These are phyloP conservation scores for Amphichorda felina DNA, from an alignment of 2,329 filamentous ascomycete genomes.

Conservation along the genomic window DNA sequence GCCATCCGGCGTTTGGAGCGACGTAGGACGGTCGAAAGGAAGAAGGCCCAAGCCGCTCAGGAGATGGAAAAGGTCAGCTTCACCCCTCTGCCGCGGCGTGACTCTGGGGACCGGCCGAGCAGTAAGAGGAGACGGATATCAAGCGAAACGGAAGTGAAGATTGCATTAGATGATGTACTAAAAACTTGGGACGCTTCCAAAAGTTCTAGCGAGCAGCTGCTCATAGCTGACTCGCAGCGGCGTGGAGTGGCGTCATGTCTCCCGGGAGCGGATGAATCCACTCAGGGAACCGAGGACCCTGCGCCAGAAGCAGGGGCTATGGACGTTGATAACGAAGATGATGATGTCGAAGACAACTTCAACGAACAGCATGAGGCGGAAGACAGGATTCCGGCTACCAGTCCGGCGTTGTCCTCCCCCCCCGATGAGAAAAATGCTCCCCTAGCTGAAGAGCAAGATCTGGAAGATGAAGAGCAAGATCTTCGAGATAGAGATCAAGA, in stretches of 20 bases:
- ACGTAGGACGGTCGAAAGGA: constrained; percentile 22
- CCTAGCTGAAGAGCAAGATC: too few relatives aligned
- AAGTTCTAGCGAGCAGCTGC: neutral
- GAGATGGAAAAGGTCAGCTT: constrained; percentile 29
- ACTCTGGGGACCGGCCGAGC: constrained; percentile 9
- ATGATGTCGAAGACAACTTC: constrained; percentile 7
- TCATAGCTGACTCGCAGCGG: constrained; percentile 13
- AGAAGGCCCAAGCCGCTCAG: constrained; percentile 25
- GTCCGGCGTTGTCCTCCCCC: constrained; percentile 18
- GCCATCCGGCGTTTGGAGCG: constrained; percentile 19
- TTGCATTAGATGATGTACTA: neutral
- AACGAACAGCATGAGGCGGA: constrained; percentile 10
- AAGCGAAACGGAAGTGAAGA: neutral
- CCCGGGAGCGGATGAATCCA: constrained; percentile 12
- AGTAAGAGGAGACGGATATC: constrained; percentile 12
- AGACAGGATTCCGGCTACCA: constrained; percentile 26
- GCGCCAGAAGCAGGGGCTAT: constrained; percentile 5
- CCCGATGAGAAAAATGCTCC: constrained; percentile 9
- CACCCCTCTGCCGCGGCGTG: constrained; percentile 9
- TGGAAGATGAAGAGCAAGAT: constrained; percentile 9
- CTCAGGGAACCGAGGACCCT: constrained; percentile 17
- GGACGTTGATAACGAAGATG: constrained; percentile 6
- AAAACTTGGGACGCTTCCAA: neutral
- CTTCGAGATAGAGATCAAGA: too few relatives aligned
- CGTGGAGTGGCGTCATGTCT: constrained; percentile 12